phyloP scores from a whole-genome alignment of 2,329 filamentous ascomycete genomes.

The Exophiala viscosa region DNA sequence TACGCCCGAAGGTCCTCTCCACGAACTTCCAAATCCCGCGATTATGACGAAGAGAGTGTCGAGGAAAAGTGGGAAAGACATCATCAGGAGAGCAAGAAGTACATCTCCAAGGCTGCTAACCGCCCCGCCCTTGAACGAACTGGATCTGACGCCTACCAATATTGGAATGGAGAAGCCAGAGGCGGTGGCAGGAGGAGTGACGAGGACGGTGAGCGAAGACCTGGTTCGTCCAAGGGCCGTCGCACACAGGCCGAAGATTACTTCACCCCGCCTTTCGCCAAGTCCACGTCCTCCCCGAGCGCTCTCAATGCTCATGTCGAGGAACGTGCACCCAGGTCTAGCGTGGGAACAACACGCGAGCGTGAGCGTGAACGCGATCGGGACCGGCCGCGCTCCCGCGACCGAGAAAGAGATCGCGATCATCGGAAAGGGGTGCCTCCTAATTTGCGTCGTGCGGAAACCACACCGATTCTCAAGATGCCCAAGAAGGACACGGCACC shows the following conservation, averaged over 20 bases:
- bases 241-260: constrained; percentile 31
- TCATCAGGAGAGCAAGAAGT: constrained; percentile 34
- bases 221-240: constrained; percentile 35
- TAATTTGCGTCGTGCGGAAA: constrained; percentile 32
- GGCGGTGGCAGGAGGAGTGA: constrained; percentile 24
- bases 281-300: constrained; percentile 33
- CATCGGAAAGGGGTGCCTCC: constrained; percentile 32
- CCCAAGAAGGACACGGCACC: constrained; percentile 29
- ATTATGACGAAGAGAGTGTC: constrained; percentile 16
- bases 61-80: constrained; percentile 34
- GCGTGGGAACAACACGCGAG: constrained; percentile 5
- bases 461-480: constrained; percentile 29
- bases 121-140: constrained; percentile 15
- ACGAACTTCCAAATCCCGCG: constrained; percentile 28
- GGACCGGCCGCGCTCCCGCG: constrained; percentile 11
- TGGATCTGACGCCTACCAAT: constrained; percentile 19
- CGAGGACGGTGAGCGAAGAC: constrained; percentile 29
- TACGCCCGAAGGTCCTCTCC: constrained; percentile 15
- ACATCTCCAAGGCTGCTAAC: constrained; percentile 33
- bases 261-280: constrained; percentile 32
- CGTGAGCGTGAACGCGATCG: constrained; percentile 15
- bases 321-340: constrained; percentile 15
- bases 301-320: constrained; percentile 22
- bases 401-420: constrained; percentile 11
- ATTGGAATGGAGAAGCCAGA: constrained; percentile 13